Percentiles rank a stretch among this genome's conserved stretches.
Evolutionary conservation across 345 rosid genomes (phyloP).

Genomic region (Ceriops decandra): DNA sequence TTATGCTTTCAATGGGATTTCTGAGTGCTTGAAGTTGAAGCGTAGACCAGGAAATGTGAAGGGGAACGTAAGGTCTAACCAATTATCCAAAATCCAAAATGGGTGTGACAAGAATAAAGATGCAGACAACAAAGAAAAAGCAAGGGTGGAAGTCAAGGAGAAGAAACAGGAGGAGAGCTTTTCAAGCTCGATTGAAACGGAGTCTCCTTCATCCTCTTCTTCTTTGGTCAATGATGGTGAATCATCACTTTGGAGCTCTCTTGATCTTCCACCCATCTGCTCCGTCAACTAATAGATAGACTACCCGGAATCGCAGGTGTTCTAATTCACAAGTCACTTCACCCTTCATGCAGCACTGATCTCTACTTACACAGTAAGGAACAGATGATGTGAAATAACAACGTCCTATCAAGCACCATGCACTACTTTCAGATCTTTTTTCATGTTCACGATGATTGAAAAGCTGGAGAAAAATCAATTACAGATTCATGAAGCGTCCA

Average conservation of each 20-base stretch:
- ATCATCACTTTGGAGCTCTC: conserved; percentile 52
- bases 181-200: conserved; percentile 15
- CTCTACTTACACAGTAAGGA: not conserved
- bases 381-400: not conserved
- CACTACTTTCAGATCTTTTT: not conserved
- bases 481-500: not conserved
- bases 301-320: not conserved
- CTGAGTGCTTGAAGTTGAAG: conserved; percentile 49
- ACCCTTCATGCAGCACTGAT: not conserved
- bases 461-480: not conserved
- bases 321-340: not conserved
- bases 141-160: conserved; percentile 12
- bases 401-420: too few species aligned
- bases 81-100: conserved; percentile 27
- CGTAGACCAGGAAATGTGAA: conserved; percentile 24
- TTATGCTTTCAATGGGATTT: conserved; percentile 54
- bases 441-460: not conserved
- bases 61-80: conserved; percentile 26
- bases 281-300: conserved; percentile 35
- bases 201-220: conserved; percentile 15
- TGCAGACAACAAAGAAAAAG: conserved; percentile 21
- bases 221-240: conserved; percentile 39
- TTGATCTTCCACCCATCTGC: conserved; percentile 62
- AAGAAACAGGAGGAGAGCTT: conserved; percentile 22
- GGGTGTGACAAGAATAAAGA: conserved; percentile 39